Conservation (phyloP, 768 basidiomycete genomes). For the Aureoboletus auriporus region DNA sequence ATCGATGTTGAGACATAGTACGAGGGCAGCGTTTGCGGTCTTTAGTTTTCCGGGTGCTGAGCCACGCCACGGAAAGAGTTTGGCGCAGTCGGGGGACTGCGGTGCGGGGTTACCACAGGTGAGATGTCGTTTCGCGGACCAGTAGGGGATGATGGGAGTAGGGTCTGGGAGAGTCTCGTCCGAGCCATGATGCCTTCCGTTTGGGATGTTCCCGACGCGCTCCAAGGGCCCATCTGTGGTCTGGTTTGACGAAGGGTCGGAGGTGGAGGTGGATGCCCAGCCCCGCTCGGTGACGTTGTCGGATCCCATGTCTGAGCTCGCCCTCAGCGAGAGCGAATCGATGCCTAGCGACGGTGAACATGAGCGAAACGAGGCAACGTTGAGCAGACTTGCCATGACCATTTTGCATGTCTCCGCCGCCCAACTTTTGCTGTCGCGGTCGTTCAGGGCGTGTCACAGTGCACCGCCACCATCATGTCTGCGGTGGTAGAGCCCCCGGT, state of each 20-base stretch:
- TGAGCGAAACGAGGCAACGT: not conserved
- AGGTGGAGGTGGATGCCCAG: slow-evolving; percentile 44
- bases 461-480: slow-evolving; percentile 31
- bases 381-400: slow-evolving; percentile 22
- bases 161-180: slow-evolving; percentile 43
- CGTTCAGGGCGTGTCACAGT: slow-evolving; percentile 8
- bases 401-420: slow-evolving; percentile 35
- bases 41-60: slow-evolving; percentile 82
- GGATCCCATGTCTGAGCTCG: slow-evolving; percentile 36
- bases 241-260: slow-evolving; percentile 44
- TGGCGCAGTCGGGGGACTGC: slow-evolving; percentile 59
- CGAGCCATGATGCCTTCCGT: slow-evolving; percentile 40
- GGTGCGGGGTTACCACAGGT: slow-evolving; percentile 85
- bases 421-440: too few species aligned
- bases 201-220: slow-evolving; percentile 28
- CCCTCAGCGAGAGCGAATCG: slow-evolving; percentile 10
- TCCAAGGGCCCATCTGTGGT: slow-evolving; percentile 28
- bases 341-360: slow-evolving; percentile 13
- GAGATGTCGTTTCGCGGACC: slow-evolving; percentile 86
- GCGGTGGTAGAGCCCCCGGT: slow-evolving; percentile 41
- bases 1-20: slow-evolving; percentile 94
- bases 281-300: slow-evolving; percentile 55
- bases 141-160: slow-evolving; percentile 70
- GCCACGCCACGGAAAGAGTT: slow-evolving; percentile 75
- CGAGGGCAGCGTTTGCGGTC: slow-evolving; percentile 83